Conservation (phyloP, 257 asterid genomes). For the Solanum piurae region DNA sequence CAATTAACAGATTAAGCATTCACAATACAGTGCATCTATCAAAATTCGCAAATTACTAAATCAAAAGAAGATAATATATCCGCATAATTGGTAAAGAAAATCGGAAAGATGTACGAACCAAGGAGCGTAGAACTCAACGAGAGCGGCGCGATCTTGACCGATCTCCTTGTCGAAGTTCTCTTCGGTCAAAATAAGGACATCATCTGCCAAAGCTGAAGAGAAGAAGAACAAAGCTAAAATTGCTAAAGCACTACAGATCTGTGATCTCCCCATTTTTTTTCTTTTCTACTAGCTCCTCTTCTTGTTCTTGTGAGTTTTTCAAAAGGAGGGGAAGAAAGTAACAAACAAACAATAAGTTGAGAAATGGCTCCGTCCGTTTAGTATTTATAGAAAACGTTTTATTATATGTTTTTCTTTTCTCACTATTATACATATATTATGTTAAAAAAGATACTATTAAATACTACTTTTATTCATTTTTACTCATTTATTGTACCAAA, state of each 20-base stretch:
- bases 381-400: neutral
- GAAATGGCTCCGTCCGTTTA: neutral
- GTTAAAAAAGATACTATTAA: neutral
- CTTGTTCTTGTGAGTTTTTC: neutral
- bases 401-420: neutral
- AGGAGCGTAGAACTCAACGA: conserved; percentile 90
- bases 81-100: neutral
- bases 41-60: neutral
- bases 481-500: neutral
- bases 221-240: conserved; percentile 24
- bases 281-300: neutral
- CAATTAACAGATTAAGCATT: neutral
- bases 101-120: conserved; percentile 27
- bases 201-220: conserved; percentile 47
- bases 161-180: conserved; percentile 79
- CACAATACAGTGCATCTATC: neutral
- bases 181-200: conserved; percentile 69
- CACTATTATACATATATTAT: neutral
- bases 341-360: neutral
- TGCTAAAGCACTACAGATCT: conserved; percentile 25
- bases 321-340: neutral
- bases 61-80: neutral
- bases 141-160: conserved; percentile 86
- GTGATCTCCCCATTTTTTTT: conserved; percentile 33
- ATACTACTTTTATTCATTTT: too few species aligned